Conservation (phyloP, 306 rosid genomes). For the Lathyrus oleraceus region DNA sequence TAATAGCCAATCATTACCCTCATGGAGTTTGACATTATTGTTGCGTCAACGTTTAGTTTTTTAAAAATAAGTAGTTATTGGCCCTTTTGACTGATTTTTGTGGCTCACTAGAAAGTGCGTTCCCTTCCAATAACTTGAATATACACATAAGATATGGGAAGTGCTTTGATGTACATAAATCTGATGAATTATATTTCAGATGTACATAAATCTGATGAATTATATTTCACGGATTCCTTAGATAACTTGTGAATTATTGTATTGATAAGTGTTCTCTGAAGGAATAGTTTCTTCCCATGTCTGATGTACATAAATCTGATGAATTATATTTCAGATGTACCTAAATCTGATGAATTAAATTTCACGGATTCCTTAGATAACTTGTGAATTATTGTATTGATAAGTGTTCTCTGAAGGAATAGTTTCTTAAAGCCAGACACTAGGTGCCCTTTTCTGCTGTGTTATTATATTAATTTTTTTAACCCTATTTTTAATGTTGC, state of each 20-base stretch:
- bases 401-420: not conserved
- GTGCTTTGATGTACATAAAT: constrained; percentile 1
- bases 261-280: not conserved
- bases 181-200: too few relatives aligned
- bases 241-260: not conserved
- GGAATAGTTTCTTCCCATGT: not conserved
- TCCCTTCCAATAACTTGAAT: not conserved
- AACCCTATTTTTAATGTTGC: constrained; percentile 18
- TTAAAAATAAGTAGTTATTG: not conserved
- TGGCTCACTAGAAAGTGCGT: not conserved
- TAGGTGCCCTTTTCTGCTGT: not conserved
- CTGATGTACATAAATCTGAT: too few relatives aligned
- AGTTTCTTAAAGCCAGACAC: not conserved
- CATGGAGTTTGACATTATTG: constrained; percentile 1
- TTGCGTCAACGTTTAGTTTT: not conserved
- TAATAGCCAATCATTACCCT: not conserved
- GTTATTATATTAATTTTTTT: not conserved
- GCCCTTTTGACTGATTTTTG: not conserved
- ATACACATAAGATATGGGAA: not conserved
- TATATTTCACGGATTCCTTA: constrained; percentile 7
- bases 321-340: too few relatives aligned
- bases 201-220: not conserved
- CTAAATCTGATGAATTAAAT: not conserved
- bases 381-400: not conserved
- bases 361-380: not conserved